Conservation (phyloP, 2,329 filamentous ascomycete species). For the Dothiorella sarmentorum region DNA sequence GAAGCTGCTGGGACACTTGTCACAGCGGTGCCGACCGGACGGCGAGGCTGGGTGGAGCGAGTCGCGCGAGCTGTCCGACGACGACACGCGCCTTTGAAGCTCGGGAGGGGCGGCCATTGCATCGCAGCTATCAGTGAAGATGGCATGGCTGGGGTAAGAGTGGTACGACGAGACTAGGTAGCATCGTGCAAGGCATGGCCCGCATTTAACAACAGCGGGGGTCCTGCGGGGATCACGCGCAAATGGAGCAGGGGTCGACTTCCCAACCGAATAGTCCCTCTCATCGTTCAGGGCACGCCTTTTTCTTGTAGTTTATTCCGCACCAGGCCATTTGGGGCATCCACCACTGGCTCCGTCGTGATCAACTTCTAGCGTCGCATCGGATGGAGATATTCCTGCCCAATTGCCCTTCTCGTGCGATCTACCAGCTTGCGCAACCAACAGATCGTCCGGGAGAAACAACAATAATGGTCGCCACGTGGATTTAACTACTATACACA, state of each 20-base stretch:
- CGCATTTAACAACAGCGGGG: neutral
- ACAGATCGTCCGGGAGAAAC: too few species aligned
- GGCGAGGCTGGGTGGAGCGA: too few species aligned
- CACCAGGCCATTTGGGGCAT: too few species aligned
- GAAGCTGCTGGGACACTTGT: conserved; percentile 35
- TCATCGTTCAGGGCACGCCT: too few species aligned
- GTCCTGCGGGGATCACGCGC: neutral
- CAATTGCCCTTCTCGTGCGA: too few species aligned
- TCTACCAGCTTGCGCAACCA: too few species aligned
- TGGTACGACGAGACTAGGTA: neutral
- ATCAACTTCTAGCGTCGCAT: too few species aligned
- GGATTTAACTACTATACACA: neutral
- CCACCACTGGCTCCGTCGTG: too few species aligned
- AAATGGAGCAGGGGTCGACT: neutral
- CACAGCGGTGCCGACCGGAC: conserved; percentile 3
- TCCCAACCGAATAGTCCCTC: too few species aligned
- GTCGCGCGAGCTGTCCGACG: neutral
- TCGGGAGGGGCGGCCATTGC: neutral
- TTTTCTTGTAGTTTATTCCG: neutral
- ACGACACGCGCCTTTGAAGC: neutral
- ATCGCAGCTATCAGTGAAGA: neutral
- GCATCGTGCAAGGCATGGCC: neutral
- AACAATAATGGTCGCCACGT: too few species aligned
- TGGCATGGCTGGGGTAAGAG: neutral
- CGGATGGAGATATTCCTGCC: too few species aligned